Base-by-base conservation (phyloP, 352 stramenopile genomes). In the Blastocystis sp. region DNA sequence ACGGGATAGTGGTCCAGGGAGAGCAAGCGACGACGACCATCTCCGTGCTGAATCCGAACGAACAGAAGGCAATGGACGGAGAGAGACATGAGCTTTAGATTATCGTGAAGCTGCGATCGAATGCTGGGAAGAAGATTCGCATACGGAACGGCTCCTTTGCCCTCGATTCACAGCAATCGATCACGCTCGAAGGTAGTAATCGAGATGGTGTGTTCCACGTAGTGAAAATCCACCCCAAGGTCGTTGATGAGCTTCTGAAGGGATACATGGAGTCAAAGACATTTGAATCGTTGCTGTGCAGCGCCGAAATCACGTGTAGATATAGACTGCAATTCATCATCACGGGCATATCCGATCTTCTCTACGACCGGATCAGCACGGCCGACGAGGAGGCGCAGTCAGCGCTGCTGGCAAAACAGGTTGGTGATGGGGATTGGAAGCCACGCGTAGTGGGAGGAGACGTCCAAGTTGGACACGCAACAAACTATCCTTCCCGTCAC, bases 261-360 rank as follows among this genome's bases (percentile, higher is more conserved):
- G 69, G 69, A 68, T 68, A 84, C 45, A 6, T 21, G 4, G 74
- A 84, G 17, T 60, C 52, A 6, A 68, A 68, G 24, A 48, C 61
- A 3, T 40, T 84, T 14, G 74, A 84, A 70, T 84, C 52, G 74
- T 84, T 14, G 6, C 54, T 17, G 11, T 24, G 14, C 9, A 11
- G 2, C 48, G 28, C 57, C 54, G 1, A 17, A 0, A 21, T 84
- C 19, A 17, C 17, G 17, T 70, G 57, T 52, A 84, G 74, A 14
- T 84, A 70, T 68, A 28, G 60, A 28, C 45, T 84, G 17, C 74
- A 84, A 42, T 84, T 84, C 45, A 68, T 69, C 42, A 52, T 84
- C 21, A 45, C 34, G 6, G 57, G 14, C 1, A 69, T 84, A 48
- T 84, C 74, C 0, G 74, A 84, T 84, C 74, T 84, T 2, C 21